Conservation (phyloP, 306 rosid species). For the Inga oerstediana region DNA sequence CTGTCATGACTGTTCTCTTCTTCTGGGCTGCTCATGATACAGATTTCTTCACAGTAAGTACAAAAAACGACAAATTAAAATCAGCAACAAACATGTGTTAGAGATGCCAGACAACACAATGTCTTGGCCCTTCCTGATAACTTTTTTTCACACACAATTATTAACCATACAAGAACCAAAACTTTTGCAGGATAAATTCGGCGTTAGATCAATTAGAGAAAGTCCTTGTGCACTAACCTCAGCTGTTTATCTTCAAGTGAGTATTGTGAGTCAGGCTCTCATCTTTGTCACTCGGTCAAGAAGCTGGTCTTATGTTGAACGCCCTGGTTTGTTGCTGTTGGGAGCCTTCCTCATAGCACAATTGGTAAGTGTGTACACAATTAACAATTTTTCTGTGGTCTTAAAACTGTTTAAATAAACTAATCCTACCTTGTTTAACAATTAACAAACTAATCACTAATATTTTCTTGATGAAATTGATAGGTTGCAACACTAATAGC, state of each 20-base stretch:
- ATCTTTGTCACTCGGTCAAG: conserved; percentile 88
- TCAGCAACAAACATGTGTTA: background rate
- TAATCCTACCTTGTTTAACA: background rate
- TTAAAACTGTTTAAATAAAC: background rate
- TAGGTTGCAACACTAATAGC: conserved; percentile 79
- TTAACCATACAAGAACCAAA: background rate
- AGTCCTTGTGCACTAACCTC: conserved; percentile 60
- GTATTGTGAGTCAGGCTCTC: conserved; percentile 89
- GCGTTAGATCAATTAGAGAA: conserved; percentile 61
- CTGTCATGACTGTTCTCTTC: conserved; percentile 88
- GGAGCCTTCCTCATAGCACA: conserved; percentile 73
- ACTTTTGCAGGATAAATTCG: conserved; percentile 62
- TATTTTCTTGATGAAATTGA: background rate
- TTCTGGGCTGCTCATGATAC: conserved; percentile 71
- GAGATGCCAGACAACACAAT: background rate
- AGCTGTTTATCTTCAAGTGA: conserved; percentile 92
- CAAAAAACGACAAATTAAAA: background rate
- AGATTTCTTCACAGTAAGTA: conserved; percentile 67
- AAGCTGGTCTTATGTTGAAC: conserved; percentile 84
- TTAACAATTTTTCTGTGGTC: background rate
- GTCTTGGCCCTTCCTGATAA: background rate
- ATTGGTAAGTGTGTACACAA: conserved; percentile 46
- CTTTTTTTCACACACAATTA: background rate
- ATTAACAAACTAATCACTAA: background rate
- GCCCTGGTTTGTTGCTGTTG: conserved; percentile 71